Conservation (phyloP, 2,329 filamentous ascomycete species). For the Zymoseptoria brevis region DNA sequence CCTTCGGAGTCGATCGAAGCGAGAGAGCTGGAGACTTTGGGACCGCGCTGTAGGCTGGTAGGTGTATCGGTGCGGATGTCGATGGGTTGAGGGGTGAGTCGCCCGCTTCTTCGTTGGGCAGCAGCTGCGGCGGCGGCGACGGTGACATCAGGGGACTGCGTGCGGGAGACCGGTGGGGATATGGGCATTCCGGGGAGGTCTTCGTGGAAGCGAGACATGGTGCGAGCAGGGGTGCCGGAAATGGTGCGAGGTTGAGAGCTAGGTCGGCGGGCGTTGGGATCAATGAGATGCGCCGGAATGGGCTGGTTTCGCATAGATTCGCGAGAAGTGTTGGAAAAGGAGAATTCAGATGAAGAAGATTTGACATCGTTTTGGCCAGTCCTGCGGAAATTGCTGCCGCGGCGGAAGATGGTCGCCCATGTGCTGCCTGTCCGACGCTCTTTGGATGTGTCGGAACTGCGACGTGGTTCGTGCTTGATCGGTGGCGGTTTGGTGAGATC, state of each 20-base stretch:
- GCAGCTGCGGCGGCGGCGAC: conserved; percentile 32
- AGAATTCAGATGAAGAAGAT: conserved; percentile 56
- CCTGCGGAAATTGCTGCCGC: conserved; percentile 37
- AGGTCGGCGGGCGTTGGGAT: conserved; percentile 26
- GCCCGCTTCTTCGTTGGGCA: conserved; percentile 33
- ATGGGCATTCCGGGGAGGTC: conserved; percentile 74
- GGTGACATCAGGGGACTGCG: conserved; percentile 67
- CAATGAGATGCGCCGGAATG: conserved; percentile 42
- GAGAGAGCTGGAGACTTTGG: conserved; percentile 65
- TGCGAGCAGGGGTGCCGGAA: conserved; percentile 61
- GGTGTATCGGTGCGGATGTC: conserved; percentile 33
- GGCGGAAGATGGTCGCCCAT: conserved; percentile 69
- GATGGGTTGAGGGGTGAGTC: conserved; percentile 8
- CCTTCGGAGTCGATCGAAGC: conserved; percentile 93
- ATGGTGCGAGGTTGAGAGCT: conserved; percentile 36
- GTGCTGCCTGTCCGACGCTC: conserved; percentile 36
- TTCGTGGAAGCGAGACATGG: conserved; percentile 84
- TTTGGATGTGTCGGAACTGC: conserved; percentile 40
- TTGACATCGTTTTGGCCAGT: conserved; percentile 41
- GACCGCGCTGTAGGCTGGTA: conserved; percentile 19
- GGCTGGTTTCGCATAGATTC: conserved; percentile 66
- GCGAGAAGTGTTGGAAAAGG: conserved; percentile 79
- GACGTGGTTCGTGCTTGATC: conserved; percentile 26
- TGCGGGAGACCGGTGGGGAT: conserved; percentile 74
- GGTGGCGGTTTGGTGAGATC: conserved; percentile 20